phyloP scores from a whole-genome alignment of 1,284 basidiomycete species.

The Ceratobasidium theobromae region DNA sequence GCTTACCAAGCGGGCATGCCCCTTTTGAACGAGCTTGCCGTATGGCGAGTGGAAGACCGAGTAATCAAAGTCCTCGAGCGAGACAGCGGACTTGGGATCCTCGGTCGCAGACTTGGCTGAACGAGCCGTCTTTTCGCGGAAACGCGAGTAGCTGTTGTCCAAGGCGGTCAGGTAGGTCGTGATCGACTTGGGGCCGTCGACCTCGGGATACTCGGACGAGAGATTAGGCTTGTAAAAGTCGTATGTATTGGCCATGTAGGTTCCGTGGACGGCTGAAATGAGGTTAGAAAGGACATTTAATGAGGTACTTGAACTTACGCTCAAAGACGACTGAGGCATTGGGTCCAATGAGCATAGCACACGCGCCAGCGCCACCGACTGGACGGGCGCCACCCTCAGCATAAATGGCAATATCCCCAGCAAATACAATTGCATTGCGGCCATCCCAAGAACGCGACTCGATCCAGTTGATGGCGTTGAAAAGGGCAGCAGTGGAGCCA shows the following conservation, averaged over 20 bases:
- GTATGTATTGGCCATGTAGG: constrained; percentile 97
- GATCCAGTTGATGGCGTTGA: constrained; percentile 84
- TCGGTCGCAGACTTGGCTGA: constrained; percentile 54
- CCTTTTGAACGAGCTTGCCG: constrained; percentile 98
- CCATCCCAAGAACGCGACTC: constrained; percentile 98
- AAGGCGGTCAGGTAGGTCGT: constrained; percentile 94
- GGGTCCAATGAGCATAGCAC: constrained; percentile 93
- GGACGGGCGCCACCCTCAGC: constrained; percentile 94
- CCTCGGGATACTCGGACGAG: constrained; percentile 91
- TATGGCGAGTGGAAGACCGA: constrained; percentile 94
- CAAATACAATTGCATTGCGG: constrained; percentile 95
- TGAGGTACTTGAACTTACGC: constrained; percentile 56
- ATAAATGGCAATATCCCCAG: constrained; percentile 97
- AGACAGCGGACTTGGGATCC: constrained; percentile 53
- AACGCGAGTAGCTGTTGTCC: constrained; percentile 86
- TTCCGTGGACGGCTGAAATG: constrained; percentile 86
- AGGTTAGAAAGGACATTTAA: constrained; percentile 11
- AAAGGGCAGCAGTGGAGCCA: constrained; percentile 85
- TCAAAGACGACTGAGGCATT: constrained; percentile 94
- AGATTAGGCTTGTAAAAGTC: constrained; percentile 98
- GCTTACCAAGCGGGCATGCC: constrained; percentile 79
- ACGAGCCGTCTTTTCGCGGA: constrained; percentile 80
- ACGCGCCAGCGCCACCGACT: constrained; percentile 95
- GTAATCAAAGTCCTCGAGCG: constrained; percentile 83
- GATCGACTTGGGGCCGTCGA: constrained; percentile 96